These are phyloP conservation scores for Clavulina sp. DNA, from an alignment of 768 basidiomycete species.

Conservation along the genomic window DNA sequence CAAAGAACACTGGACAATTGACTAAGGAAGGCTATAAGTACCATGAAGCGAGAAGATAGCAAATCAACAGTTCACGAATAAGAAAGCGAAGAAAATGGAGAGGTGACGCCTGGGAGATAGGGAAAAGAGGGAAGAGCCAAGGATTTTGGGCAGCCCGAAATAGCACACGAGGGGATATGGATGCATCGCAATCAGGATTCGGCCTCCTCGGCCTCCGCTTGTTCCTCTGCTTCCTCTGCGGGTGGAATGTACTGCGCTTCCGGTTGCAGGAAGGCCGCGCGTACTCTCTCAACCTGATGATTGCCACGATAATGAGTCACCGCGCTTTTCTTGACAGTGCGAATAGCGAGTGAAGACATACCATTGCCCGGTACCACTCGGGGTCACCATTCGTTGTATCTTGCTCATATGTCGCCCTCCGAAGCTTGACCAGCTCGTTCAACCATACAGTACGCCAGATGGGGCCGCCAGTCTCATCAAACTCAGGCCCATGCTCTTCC, in stretches of 20 bases:
- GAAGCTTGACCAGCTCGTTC: constrained; percentile 60
- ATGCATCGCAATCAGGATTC: too few relatives aligned
- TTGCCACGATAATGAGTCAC: neutral
- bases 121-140: too few relatives aligned
- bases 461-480: neutral
- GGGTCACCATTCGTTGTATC: constrained; percentile 68
- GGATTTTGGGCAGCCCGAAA: too few relatives aligned
- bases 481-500: neutral
- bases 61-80: too few relatives aligned
- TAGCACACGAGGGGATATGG: too few relatives aligned
- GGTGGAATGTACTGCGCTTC: neutral
- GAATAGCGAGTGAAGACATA: neutral
- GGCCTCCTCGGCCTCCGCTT: constrained; percentile 8
- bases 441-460: constrained; percentile 60
- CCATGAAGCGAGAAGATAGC: too few relatives aligned
- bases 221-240: neutral
- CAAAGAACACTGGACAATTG: too few relatives aligned
- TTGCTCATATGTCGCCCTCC: constrained; percentile 59
- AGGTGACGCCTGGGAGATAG: too few relatives aligned
- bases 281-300: neutral
- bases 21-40: too few relatives aligned
- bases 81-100: too few relatives aligned
- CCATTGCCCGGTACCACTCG: constrained; percentile 43
- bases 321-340: neutral
- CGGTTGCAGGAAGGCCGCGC: neutral